A percentile compares a stretch with the other conserved stretches of the same genome.
phyloP scores from a whole-genome alignment of 345 rosid species.

The Crucihimalaya himalaica region DNA sequence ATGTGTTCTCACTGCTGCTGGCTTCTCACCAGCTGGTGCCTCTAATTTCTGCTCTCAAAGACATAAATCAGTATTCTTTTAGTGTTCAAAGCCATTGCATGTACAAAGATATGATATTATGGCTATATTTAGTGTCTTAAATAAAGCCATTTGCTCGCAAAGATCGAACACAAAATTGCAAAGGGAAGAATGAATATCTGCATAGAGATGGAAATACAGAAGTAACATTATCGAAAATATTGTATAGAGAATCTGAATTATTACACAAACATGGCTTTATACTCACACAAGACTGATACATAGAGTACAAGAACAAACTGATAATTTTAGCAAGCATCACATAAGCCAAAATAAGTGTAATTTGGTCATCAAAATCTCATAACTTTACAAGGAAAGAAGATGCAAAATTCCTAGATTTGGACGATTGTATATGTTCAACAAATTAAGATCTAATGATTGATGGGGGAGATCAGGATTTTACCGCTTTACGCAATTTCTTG shows the following conservation, averaged over 20 bases:
- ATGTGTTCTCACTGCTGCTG: constrained; percentile 69
- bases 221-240: neutral
- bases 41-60: constrained; percentile 51
- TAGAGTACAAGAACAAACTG: neutral
- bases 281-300: neutral
- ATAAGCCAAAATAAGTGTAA: neutral
- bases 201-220: neutral
- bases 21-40: constrained; percentile 71
- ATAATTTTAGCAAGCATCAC: neutral
- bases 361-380: neutral
- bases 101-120: neutral
- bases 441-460: neutral
- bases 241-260: neutral
- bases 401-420: neutral
- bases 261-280: neutral
- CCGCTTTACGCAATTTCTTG: constrained; percentile 68
- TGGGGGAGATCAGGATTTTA: neutral
- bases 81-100: neutral
- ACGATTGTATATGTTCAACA: neutral
- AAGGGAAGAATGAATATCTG: neutral
- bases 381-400: neutral
- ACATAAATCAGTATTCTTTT: neutral
- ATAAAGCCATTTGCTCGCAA: neutral
- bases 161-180: neutral
- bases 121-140: neutral